Evolutionary conservation across 768 basidiomycete genomes (phyloP).

Genomic region (Boletus eberwhitei): DNA sequence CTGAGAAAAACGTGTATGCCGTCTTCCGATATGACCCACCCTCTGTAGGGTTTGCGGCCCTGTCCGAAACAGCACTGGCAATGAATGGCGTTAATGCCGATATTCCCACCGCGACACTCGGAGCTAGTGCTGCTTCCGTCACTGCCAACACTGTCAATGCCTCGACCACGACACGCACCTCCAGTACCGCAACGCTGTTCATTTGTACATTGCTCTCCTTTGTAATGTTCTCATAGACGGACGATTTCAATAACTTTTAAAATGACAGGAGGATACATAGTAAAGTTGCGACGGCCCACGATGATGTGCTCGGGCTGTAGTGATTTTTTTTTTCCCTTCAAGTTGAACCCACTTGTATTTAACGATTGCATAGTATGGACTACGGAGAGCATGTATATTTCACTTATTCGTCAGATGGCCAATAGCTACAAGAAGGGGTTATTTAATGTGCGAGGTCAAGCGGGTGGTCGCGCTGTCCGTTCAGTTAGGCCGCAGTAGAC

Average conservation of each 20-base stretch:
- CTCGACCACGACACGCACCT: neutral
- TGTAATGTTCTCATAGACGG: slow-evolving; percentile 1
- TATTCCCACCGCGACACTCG: slow-evolving; percentile 24
- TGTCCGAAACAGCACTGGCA: slow-evolving; percentile 31
- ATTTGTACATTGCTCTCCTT: slow-evolving; percentile 10
- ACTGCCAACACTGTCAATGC: slow-evolving; percentile 18
- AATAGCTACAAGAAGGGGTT: too few species aligned
- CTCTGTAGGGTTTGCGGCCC: slow-evolving; percentile 48
- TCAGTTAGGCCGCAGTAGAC: too few species aligned
- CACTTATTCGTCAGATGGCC: too few species aligned
- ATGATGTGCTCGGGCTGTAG: too few species aligned
- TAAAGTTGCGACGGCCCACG: too few species aligned
- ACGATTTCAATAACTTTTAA: neutral
- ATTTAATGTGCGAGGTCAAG: too few species aligned
- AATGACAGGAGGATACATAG: neutral
- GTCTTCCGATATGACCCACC: slow-evolving; percentile 48
- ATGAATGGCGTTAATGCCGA: slow-evolving; percentile 23
- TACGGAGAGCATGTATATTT: too few species aligned
- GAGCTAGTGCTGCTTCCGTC: slow-evolving; percentile 12
- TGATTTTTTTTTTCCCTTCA: too few species aligned
- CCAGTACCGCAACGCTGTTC: neutral
- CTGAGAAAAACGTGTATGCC: slow-evolving; percentile 54
- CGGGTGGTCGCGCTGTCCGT: too few species aligned
- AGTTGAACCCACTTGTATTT: too few species aligned
- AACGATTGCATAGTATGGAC: too few species aligned